Evolutionary conservation across 371 early-diverging fungal species (phyloP), one percentile per base, ranked within the genome.

Genomic region (Mucor sp.): DNA sequence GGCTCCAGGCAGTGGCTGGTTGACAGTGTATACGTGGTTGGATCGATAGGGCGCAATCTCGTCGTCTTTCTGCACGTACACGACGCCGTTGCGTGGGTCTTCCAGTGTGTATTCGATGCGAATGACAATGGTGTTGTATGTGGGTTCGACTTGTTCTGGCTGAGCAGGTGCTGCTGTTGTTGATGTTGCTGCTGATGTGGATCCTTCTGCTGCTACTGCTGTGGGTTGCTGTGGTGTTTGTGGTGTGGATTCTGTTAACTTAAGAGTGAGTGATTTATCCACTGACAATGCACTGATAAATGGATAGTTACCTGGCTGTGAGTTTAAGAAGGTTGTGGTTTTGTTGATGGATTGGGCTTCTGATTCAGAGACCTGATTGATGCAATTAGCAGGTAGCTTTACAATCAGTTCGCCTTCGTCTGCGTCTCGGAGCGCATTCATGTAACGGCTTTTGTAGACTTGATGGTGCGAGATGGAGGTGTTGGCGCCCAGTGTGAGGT

Each of bases 11-110:
- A 87, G 70, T 23, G 90, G 87, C 53, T 89, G 90, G 68, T 93
- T 91, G 62, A 91, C 87, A 6, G 94, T 94, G 76, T 93, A 93
- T 69, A 91, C 76, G 74, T 92, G 89, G 58, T 89, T 86, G 58
- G 81, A 76, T 21, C 86, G 76, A 65, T 83, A 81, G 37, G 89
- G 86, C 23, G 86, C 85, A 53, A 82, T 80, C 17, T 83, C 78
- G 3, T 81, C 77, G 50, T 90, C 87, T 43, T 87, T 88, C 56
- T 88, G 84, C 14, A 83, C 75, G 78, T 86, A 87, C 27, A 85
- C 77, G 14, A 87, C 69, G 0, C 88, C 88, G 30, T 82, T 71
- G 3, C 81, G 77, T 23, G 88, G 89, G 48, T 82, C 72, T 48
- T 78, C 78, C 48, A 89, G 53, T 14, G 72, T 71, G 71, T 85